These are phyloP conservation scores for Tuber magnatum DNA, from an alignment of 495 filamentous ascomycete species.

Conservation along the genomic window DNA sequence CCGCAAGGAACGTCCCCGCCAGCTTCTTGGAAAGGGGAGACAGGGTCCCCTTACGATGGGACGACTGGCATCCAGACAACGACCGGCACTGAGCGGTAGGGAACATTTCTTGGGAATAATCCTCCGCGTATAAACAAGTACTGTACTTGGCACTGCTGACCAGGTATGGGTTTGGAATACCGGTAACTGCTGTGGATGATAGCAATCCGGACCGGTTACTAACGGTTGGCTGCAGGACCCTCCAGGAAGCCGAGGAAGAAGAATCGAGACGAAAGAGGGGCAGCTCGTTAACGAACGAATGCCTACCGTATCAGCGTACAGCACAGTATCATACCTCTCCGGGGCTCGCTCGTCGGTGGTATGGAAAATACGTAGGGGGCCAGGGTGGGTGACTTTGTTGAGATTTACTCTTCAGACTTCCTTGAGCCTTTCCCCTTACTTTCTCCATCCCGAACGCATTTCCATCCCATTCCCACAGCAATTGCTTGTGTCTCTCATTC, in stretches of 20 bases:
- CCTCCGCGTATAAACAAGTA: not conserved
- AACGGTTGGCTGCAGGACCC: not conserved
- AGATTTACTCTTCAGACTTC: not conserved
- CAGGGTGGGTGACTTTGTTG: not conserved
- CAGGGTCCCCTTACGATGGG: not conserved
- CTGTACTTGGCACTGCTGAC: not conserved
- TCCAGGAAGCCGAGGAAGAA: not conserved
- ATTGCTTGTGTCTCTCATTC: not conserved
- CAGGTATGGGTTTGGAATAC: not conserved
- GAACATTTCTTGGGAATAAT: not conserved
- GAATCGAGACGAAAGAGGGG: not conserved
- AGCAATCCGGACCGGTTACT: not conserved
- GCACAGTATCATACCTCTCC: not conserved
- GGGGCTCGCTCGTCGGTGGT: not conserved
- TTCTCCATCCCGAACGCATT: not conserved
- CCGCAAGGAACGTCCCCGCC: not conserved
- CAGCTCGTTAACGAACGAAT: not conserved
- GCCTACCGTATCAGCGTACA: not conserved
- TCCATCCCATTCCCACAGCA: not conserved
- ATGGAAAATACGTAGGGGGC: not conserved
- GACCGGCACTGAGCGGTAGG: not conserved
- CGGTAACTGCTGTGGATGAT: not conserved
- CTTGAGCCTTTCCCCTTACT: not conserved
- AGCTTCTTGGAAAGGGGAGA: not conserved
- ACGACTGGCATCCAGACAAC: not conserved